Evolutionary conservation across 75 land plant species (phyloP).

Genomic region (Selaginella moellendorffii): DNA sequence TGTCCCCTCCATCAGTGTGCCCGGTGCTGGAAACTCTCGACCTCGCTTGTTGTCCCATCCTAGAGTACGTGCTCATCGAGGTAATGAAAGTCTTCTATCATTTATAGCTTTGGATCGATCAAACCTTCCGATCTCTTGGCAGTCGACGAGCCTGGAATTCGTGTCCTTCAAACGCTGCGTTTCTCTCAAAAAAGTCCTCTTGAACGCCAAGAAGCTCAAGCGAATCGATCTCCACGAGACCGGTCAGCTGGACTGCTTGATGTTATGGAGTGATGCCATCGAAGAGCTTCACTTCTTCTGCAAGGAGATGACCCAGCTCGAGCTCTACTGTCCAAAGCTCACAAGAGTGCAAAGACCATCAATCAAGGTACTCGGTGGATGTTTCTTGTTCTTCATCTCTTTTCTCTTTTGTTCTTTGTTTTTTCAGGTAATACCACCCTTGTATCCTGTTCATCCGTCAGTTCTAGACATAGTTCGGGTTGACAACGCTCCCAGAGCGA

Average conservation of each 20-base stretch:
- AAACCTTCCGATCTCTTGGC: neutral
- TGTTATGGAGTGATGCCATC: conserved; percentile 6
- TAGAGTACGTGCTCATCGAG: neutral
- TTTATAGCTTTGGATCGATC: neutral
- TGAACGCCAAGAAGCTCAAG: conserved; percentile 1
- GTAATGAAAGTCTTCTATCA: neutral
- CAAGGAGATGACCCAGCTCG: neutral
- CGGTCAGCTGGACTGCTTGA: neutral
- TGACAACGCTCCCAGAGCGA: conserved; percentile 5
- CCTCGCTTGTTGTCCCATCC: conserved; percentile 2
- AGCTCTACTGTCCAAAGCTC: neutral
- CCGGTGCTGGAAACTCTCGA: neutral
- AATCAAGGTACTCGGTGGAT: neutral
- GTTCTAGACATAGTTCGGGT: neutral
- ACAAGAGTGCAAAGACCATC: neutral
- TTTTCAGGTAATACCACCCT: neutral
- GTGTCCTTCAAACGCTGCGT: neutral
- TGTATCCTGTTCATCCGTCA: neutral
- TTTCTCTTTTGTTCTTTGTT: neutral
- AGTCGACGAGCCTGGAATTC: neutral
- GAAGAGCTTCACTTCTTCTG: neutral
- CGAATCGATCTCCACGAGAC: conserved; percentile 4
- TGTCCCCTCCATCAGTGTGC: conserved; percentile 1
- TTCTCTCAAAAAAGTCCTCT: neutral
- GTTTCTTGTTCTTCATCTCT: neutral